Base-by-base conservation (phyloP, 768 basidiomycete species). In the Kwoniella dejecticola region DNA sequence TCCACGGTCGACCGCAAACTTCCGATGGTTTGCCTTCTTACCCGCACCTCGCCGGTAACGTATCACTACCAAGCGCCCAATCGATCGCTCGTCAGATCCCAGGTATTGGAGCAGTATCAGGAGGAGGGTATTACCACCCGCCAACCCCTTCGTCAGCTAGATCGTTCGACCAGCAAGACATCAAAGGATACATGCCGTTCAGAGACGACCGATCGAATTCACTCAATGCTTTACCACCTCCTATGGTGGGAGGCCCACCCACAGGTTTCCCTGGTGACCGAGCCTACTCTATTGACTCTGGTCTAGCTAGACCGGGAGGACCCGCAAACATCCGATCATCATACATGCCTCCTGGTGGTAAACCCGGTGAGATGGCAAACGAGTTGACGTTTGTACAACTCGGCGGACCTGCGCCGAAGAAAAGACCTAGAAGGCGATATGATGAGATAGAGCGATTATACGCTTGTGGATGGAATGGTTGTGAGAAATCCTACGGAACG, bases 401-500 rank as follows among this genome's bases (percentile, higher is more conserved):
- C 4, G 67, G 67, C 21, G 71, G 74, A 11, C 75, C 75, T 6
- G 63, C 60, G 8, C 74, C 62, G 8, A 78, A 77, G 67, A 82
- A 82, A 68, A 61, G 81, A 40, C 79, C 81, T 1, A 69, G 81
- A 54, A 52, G 81, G 55, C 62, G 80, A 55, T 81, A 74, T 57
- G 94, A 97, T 77, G 94, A 97, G 83, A 96, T 97, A 68, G 93
- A 96, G 80, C 86, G 94, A 26, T 80, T 95, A 53, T 97, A 97
- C 76, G 84, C 85, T 57, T 97, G 94, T 82, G 87, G 88, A 40
- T 80, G 65, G 56, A 67, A 75, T 24, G 79, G 74, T 21, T 85
- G 84, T 72, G 83, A 85, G 57, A 95, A 95, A 81, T 84, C 89
- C 26, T 96, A 95, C 72, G 93, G 93, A 29, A 96, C 93, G 3